Percentiles rank a stretch among this genome's conserved stretches.
Conservation (phyloP, 2,329 filamentous ascomycete species). For the Ascochyta fabae region DNA sequence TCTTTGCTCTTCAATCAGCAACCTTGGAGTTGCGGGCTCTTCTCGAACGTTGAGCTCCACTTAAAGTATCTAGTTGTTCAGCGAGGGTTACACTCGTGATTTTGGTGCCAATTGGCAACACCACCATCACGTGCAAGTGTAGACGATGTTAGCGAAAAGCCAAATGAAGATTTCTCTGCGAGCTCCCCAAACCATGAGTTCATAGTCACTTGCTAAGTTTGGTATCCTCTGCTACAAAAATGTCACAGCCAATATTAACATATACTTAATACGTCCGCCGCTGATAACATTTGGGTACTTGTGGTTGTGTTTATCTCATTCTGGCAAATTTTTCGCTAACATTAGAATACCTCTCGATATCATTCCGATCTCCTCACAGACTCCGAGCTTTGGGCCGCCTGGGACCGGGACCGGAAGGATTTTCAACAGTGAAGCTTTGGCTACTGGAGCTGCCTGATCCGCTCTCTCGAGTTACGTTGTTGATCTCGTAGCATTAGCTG, state of each 20-base stretch:
- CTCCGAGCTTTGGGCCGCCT: slow-evolving; percentile 27
- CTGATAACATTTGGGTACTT: no score
- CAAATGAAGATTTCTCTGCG: background rate
- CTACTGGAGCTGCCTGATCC: slow-evolving; percentile 22
- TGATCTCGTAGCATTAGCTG: slow-evolving; percentile 30
- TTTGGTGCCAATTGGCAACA: slow-evolving; percentile 27
- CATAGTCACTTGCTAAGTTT: slow-evolving; percentile 33
- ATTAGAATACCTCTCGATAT: slow-evolving; percentile 35
- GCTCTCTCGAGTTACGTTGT: slow-evolving; percentile 34
- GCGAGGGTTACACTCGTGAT: slow-evolving; percentile 51
- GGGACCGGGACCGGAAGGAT: slow-evolving; percentile 22
- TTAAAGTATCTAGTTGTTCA: slow-evolving; percentile 63
- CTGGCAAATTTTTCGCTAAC: slow-evolving; percentile 26
- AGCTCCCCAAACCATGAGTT: slow-evolving; percentile 35
- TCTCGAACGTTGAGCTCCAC: slow-evolving; percentile 62
- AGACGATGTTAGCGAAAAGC: background rate
- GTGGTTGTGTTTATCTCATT: background rate
- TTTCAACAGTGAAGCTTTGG: slow-evolving; percentile 31
- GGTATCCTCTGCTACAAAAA: slow-evolving; percentile 31
- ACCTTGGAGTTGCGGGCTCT: slow-evolving; percentile 67
- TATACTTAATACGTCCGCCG: slow-evolving; percentile 13
- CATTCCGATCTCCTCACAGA: slow-evolving; percentile 29
- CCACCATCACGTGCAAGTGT: slow-evolving; percentile 27
- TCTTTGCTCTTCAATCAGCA: background rate
- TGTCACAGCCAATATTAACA: slow-evolving; percentile 35